Evolutionary conservation across 106 monocot species (phyloP).

Genomic region (Dactylorhiza incarnata): DNA sequence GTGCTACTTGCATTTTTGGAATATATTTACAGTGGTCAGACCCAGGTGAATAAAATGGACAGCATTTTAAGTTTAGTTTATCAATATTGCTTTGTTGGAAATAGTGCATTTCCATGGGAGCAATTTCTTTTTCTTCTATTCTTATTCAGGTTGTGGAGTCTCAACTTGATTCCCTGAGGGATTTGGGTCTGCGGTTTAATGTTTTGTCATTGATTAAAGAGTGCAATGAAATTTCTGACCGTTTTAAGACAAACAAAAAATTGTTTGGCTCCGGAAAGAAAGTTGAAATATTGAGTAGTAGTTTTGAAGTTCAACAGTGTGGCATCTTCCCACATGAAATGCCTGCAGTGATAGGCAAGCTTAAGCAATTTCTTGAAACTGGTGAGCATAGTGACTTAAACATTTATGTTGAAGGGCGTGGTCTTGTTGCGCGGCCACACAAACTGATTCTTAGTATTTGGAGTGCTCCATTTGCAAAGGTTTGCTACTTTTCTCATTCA

Average conservation of each 20-base stretch:
- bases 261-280: conserved; percentile 42
- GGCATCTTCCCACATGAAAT: conserved; percentile 38
- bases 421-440: conserved; percentile 50
- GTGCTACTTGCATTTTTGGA: conserved; percentile 72
- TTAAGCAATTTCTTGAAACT: conserved; percentile 49
- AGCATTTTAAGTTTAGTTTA: background rate
- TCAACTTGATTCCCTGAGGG: conserved; percentile 40
- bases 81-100: background rate
- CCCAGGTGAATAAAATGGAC: conserved; percentile 31
- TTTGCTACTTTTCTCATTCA: conserved; percentile 7
- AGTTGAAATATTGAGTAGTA: conserved; percentile 38
- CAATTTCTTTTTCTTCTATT: conserved; percentile 9
- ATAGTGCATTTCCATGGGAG: background rate
- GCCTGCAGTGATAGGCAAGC: conserved; percentile 42
- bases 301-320: conserved; percentile 22
- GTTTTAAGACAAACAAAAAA: conserved; percentile 41
- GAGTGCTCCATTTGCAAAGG: conserved; percentile 87
- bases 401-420: conserved; percentile 59
- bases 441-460: conserved; percentile 81
- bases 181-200: conserved; percentile 59
- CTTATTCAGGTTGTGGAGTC: conserved; percentile 43
- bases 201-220: conserved; percentile 43
- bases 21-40: conserved; percentile 70
- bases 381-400: conserved; percentile 71
- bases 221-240: conserved; percentile 55